Conservation (phyloP, 306 rosid species). For the Corylus avellana region DNA sequence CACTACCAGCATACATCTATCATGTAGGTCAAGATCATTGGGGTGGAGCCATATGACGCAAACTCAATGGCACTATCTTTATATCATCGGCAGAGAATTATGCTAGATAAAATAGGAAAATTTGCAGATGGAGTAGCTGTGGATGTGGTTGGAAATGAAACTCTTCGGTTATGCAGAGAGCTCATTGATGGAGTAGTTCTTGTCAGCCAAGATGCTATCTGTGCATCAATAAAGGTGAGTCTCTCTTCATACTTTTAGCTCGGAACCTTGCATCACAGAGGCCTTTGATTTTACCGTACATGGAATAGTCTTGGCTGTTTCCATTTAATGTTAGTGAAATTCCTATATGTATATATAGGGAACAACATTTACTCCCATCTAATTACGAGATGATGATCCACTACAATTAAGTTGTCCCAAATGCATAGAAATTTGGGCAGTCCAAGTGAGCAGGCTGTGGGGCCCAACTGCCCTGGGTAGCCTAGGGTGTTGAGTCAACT, state of each 20-base stretch:
- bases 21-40: conserved; percentile 55
- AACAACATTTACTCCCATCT: no score
- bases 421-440: no score
- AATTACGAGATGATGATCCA: no score
- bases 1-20: neutral
- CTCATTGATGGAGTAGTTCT: conserved; percentile 57
- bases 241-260: conserved; percentile 9
- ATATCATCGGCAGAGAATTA: conserved; percentile 47
- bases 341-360: no score
- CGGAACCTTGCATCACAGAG: neutral
- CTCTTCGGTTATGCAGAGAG: conserved; percentile 52
- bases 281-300: neutral
- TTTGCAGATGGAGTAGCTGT: conserved; percentile 67
- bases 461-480: no score
- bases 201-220: conserved; percentile 53
- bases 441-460: no score
- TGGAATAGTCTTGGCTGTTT: neutral
- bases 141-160: conserved; percentile 61
- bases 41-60: conserved; percentile 63
- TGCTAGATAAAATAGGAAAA: conserved; percentile 50
- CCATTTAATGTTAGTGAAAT: neutral
- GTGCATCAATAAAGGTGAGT: conserved; percentile 58
- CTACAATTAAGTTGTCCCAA: no score
- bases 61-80: conserved; percentile 59
- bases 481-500: no score